Percentiles rank a stretch among this genome's conserved stretches.
These are phyloP conservation scores for Colletotrichum noveboracense DNA, from an alignment of 2,329 filamentous ascomycete species.

Conservation along the genomic window DNA sequence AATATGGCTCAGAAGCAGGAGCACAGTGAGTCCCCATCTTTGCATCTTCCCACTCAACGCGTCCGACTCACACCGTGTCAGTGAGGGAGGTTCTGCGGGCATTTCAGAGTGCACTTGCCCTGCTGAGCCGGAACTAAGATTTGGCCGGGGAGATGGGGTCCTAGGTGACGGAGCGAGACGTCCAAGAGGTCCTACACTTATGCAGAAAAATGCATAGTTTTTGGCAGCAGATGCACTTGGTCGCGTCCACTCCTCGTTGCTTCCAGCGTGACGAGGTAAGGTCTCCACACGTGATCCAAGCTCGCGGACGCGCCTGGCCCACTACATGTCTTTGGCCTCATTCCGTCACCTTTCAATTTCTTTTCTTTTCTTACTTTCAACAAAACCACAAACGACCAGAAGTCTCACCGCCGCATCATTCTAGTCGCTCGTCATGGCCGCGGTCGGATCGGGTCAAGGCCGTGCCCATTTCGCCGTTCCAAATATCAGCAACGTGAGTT, in stretches of 20 bases:
- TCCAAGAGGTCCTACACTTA: background rate
- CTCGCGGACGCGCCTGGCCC: slow-evolving; percentile 8
- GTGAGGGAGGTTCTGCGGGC: slow-evolving; percentile 64
- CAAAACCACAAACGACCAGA: background rate
- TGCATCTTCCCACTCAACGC: background rate
- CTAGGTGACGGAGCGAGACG: background rate
- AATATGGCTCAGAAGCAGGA: slow-evolving; percentile 75
- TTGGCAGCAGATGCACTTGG: background rate
- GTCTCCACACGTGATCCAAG: slow-evolving; percentile 19
- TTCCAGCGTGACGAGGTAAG: background rate
- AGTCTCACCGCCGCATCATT: background rate
- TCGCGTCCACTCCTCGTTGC: background rate
- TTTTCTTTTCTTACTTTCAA: background rate
- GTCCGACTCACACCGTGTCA: slow-evolving; percentile 30
- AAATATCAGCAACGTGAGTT: slow-evolving; percentile 14
- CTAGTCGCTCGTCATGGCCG: background rate
- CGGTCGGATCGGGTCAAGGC: background rate
- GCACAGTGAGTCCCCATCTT: slow-evolving; percentile 69
- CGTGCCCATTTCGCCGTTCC: background rate
- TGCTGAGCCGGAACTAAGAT: slow-evolving; percentile 43
- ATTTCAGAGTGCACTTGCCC: slow-evolving; percentile 65
- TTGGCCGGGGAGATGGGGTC: background rate
- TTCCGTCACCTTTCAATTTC: background rate
- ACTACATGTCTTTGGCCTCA: background rate
- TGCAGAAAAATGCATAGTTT: background rate